phyloP scores from a whole-genome alignment of 345 rosid species.

The Rhodamnia argentea region DNA sequence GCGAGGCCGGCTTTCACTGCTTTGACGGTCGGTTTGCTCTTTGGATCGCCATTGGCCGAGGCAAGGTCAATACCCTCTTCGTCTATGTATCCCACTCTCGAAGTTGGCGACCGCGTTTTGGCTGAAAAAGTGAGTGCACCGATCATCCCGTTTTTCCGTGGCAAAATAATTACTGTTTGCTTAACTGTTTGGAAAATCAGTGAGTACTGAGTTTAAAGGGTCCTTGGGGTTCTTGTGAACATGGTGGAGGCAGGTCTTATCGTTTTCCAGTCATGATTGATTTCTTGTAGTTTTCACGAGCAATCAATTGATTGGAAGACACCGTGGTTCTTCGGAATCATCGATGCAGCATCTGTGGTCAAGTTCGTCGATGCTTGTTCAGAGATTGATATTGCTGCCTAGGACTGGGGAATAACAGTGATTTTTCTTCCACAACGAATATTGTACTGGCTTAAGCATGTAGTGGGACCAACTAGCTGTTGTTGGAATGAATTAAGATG shows the following conservation, averaged over 20 bases:
- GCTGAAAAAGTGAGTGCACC: conserved; percentile 65
- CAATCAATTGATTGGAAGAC: background rate
- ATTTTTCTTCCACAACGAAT: background rate
- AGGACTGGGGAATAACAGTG: background rate
- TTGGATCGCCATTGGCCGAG: conserved; percentile 72
- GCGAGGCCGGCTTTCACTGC: conserved; percentile 83
- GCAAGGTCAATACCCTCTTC: conserved; percentile 73
- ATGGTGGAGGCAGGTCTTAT: background rate
- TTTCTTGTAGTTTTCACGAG: background rate
- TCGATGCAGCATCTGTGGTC: background rate
- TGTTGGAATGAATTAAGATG: background rate
- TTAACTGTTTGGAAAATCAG: background rate
- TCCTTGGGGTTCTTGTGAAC: background rate
- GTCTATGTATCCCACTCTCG: conserved; percentile 86
- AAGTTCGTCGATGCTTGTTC: background rate
- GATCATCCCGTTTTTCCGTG: background rate
- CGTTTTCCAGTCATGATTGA: background rate
- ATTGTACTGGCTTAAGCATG: background rate
- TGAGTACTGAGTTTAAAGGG: background rate
- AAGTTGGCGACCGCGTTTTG: conserved; percentile 75
- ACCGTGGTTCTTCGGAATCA: background rate
- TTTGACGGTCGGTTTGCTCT: conserved; percentile 61
- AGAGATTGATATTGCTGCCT: background rate
- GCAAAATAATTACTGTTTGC: background rate
- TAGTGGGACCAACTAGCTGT: background rate